phyloP scores from a whole-genome alignment of 768 basidiomycete species.

The Amanita subjunquillea region DNA sequence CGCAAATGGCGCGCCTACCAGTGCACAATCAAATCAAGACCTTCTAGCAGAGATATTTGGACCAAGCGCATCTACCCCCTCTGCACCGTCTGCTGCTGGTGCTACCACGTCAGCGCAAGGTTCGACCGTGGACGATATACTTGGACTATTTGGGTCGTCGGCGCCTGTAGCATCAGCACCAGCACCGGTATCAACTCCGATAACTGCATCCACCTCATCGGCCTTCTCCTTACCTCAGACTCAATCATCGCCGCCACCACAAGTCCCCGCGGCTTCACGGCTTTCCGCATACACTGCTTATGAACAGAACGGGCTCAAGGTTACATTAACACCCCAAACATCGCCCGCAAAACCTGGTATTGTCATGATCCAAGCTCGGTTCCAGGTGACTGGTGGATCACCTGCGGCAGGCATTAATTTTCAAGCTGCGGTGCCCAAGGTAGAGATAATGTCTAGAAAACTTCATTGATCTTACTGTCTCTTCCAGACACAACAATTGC shows the following conservation, averaged over 20 bases:
- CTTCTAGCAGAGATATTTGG: slow-evolving; percentile 93
- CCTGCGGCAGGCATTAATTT: slow-evolving; percentile 67
- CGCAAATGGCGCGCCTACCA: slow-evolving; percentile 29
- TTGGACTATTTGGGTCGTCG: slow-evolving; percentile 69
- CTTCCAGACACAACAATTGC: slow-evolving; percentile 82
- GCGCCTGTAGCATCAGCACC: slow-evolving; percentile 21
- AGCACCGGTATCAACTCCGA: slow-evolving; percentile 12
- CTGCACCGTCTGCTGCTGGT: slow-evolving; percentile 25
- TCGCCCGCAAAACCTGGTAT: slow-evolving; percentile 75
- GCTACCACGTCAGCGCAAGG: slow-evolving; percentile 32
- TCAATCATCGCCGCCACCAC: slow-evolving; percentile 23
- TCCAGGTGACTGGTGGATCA: slow-evolving; percentile 54
- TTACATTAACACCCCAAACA: slow-evolving; percentile 84
- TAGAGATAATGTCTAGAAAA: slow-evolving; percentile 17
- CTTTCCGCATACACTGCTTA: slow-evolving; percentile 78
- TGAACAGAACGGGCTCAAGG: slow-evolving; percentile 82
- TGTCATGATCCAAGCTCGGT: slow-evolving; percentile 83
- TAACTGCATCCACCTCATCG: slow-evolving; percentile 15
- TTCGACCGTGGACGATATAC: slow-evolving; percentile 78
- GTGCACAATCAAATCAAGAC: slow-evolving; percentile 63
- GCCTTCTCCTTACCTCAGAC: slow-evolving; percentile 27
- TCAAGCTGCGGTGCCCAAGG: slow-evolving; percentile 97
- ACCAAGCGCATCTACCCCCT: slow-evolving; percentile 20
- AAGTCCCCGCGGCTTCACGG: slow-evolving; percentile 34
- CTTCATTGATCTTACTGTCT: not conserved